Evolutionary conservation across 805 yeast species (phyloP).

Genomic region (Vanderwaltozyma polyspora): DNA sequence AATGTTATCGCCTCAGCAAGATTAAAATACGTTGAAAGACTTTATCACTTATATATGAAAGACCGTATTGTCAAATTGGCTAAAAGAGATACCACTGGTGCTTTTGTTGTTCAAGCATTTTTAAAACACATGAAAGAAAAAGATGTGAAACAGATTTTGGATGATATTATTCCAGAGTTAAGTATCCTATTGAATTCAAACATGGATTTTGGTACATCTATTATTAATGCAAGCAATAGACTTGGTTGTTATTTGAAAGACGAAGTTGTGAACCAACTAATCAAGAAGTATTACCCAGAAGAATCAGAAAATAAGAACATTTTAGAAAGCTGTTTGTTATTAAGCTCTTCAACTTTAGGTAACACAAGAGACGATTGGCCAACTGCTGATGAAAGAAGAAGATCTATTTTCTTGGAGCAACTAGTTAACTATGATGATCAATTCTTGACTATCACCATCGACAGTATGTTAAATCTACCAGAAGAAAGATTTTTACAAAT

Average conservation of each 20-base stretch:
- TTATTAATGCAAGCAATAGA: constrained; percentile 53
- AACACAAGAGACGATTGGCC: constrained; percentile 86
- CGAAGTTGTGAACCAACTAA: constrained; percentile 41
- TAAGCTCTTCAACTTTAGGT: constrained; percentile 64
- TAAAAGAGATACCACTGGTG: constrained; percentile 74
- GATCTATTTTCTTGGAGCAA: constrained; percentile 63
- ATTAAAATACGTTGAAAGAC: constrained; percentile 54
- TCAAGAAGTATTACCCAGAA: constrained; percentile 34
- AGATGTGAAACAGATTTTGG: constrained; percentile 53
- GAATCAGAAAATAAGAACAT: constrained; percentile 34
- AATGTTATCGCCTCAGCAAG: constrained; percentile 56
- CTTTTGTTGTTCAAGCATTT: constrained; percentile 64
- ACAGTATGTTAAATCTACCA: constrained; percentile 49
- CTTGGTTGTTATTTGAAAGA: constrained; percentile 49
- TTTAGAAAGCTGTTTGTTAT: constrained; percentile 54
- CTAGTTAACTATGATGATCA: constrained; percentile 56
- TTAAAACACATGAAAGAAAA: constrained; percentile 51
- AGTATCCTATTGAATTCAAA: constrained; percentile 52
- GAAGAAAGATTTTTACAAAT: constrained; percentile 54
- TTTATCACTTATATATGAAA: constrained; percentile 61
- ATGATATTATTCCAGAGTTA: constrained; percentile 55
- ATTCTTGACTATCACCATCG: constrained; percentile 47
- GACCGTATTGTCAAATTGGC: constrained; percentile 65
- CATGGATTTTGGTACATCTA: constrained; percentile 54
- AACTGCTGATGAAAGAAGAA: constrained; percentile 76